These are phyloP conservation scores for Fraxinus americana DNA, from an alignment of 257 asterid genomes.

Conservation along the genomic window DNA sequence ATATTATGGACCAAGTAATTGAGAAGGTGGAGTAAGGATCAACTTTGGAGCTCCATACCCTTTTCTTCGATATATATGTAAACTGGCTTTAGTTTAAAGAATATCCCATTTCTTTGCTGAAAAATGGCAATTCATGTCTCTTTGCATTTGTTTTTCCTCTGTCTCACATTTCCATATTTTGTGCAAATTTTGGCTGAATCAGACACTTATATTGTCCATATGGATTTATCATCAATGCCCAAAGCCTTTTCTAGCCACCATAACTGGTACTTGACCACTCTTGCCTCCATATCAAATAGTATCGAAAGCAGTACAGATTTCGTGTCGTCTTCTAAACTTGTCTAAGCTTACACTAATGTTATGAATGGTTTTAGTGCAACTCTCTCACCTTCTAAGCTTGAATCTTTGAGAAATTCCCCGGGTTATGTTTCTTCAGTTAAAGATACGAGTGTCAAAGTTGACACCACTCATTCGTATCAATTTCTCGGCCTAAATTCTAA, in stretches of 20 bases:
- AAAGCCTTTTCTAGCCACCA: conserved; percentile 64
- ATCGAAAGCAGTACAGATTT: conserved; percentile 6
- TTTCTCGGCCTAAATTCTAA: conserved; percentile 66
- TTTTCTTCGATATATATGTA: conserved; percentile 34
- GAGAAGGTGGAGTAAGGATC: conserved; percentile 45
- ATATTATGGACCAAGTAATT: conserved; percentile 31
- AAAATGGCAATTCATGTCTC: conserved; percentile 41
- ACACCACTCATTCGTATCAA: conserved; percentile 61
- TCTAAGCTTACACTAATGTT: conserved; percentile 60
- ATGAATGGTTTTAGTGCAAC: conserved; percentile 66
- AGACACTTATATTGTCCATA: conserved; percentile 65
- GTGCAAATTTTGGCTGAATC: conserved; percentile 33
- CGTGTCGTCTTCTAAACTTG: conserved; percentile 39
- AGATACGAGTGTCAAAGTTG: conserved; percentile 48
- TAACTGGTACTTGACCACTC: conserved; percentile 56
- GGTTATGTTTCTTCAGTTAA: conserved; percentile 52
- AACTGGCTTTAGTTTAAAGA: neutral
- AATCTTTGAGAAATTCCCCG: conserved; percentile 39
- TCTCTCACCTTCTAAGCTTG: conserved; percentile 54
- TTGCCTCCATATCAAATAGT: conserved; percentile 39
- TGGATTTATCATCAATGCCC: conserved; percentile 76
- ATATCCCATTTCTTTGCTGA: conserved; percentile 29
- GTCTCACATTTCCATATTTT: conserved; percentile 27
- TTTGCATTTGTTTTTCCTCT: conserved; percentile 37
- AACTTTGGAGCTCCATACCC: conserved; percentile 30